Evolutionary conservation across 2,329 filamentous ascomycete species (phyloP).

Genomic region (Lachnellula arida): DNA sequence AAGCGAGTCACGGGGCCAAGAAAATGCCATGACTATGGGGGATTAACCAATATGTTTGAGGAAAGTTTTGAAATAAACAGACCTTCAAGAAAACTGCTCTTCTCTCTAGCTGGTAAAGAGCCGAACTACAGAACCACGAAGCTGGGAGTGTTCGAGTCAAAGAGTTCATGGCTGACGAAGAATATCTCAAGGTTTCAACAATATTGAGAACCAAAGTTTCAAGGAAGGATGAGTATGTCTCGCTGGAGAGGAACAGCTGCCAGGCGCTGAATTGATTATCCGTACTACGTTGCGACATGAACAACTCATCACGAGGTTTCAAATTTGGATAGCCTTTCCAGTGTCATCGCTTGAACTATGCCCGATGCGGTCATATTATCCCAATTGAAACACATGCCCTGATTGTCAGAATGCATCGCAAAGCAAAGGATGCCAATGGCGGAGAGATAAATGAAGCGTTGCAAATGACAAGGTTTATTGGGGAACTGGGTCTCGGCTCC

Average conservation of each 20-base stretch:
- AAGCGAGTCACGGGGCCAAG: conserved; percentile 49
- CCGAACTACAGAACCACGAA: conserved; percentile 46
- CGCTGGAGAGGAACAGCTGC: too few species aligned
- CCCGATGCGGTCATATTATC: conserved; percentile 21
- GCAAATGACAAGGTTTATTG: neutral
- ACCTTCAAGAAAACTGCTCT: conserved; percentile 46
- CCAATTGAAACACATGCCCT: neutral
- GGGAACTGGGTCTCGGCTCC: neutral
- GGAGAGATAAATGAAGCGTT: neutral
- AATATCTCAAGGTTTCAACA: neutral
- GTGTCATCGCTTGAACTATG: conserved; percentile 5
- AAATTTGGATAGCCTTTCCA: neutral
- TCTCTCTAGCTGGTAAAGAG: conserved; percentile 46
- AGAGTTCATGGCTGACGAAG: conserved; percentile 16
- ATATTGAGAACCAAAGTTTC: neutral
- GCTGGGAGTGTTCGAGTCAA: conserved; percentile 43
- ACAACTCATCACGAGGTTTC: neutral
- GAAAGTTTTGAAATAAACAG: neutral
- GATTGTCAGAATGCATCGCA: neutral
- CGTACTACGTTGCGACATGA: neutral
- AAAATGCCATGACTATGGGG: conserved; percentile 45
- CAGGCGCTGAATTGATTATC: too few species aligned
- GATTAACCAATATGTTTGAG: neutral
- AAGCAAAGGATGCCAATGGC: neutral
- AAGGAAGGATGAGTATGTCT: too few species aligned